Conservation (phyloP, 768 basidiomycete genomes). For the Porphyrellus cyaneotinctus region DNA sequence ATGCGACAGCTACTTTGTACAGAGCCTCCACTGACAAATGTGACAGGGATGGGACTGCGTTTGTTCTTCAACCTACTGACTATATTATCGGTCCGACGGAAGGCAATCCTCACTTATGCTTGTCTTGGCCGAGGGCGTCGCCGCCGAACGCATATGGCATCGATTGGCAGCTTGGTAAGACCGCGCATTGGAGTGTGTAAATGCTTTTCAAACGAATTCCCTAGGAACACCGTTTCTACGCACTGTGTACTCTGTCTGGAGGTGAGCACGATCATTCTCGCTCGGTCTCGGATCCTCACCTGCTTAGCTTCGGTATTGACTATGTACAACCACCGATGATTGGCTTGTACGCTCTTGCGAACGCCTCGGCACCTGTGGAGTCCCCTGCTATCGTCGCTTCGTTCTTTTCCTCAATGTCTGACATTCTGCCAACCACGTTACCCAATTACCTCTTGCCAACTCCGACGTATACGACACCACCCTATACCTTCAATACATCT, state of each 20-base stretch:
- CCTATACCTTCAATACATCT: constrained; percentile 69
- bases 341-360: constrained; percentile 63
- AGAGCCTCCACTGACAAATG: neutral
- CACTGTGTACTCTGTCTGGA: constrained; percentile 77
- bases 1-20: constrained; percentile 12
- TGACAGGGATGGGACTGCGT: constrained; percentile 34
- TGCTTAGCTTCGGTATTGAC: constrained; percentile 66
- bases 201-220: neutral
- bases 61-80: constrained; percentile 67
- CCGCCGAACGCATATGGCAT: constrained; percentile 69
- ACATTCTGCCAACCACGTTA: constrained; percentile 61
- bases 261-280: constrained; percentile 36
- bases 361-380: constrained; percentile 41
- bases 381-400: constrained; percentile 42
- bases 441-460: constrained; percentile 70
- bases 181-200: neutral
- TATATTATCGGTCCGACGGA: constrained; percentile 69
- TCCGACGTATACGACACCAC: constrained; percentile 57
- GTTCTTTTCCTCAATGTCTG: constrained; percentile 57
- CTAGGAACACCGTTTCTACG: constrained; percentile 63
- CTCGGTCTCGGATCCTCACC: constrained; percentile 3
- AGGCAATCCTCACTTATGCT: constrained; percentile 62
- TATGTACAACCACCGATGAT: constrained; percentile 70
- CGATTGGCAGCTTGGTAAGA: constrained; percentile 76
- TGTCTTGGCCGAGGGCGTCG: constrained; percentile 69